These are phyloP conservation scores for Suillus paluster DNA, from an alignment of 768 basidiomycete genomes.

Conservation along the genomic window DNA sequence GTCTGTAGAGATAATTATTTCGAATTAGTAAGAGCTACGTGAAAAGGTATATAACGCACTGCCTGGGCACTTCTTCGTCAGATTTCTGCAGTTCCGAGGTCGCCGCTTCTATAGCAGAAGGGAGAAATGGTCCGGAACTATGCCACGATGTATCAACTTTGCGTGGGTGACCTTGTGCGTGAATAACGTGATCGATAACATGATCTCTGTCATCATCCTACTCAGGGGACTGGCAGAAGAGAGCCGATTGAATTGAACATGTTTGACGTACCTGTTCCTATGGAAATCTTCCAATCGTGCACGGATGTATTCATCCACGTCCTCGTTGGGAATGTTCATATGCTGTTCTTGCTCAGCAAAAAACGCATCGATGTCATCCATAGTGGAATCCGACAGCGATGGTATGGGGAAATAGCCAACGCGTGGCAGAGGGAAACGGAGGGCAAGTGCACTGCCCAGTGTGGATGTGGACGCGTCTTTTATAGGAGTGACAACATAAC, in stretches of 20 bases:
- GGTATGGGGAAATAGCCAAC: not conserved
- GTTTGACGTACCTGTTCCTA: constrained; percentile 21
- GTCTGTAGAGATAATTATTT: constrained; percentile 8
- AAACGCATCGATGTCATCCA: constrained; percentile 48
- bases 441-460: constrained; percentile 4
- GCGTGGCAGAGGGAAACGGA: not conserved
- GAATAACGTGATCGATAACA: constrained; percentile 8
- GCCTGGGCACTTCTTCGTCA: not conserved
- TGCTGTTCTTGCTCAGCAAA: constrained; percentile 58
- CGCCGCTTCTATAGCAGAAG: not conserved
- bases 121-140: not conserved
- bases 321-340: constrained; percentile 59
- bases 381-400: constrained; percentile 13
- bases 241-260: not conserved
- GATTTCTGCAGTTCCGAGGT: not conserved
- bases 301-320: constrained; percentile 50
- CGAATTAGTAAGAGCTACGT: not conserved
- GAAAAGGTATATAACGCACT: constrained; percentile 16
- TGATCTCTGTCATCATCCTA: constrained; percentile 1
- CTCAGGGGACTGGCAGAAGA: constrained; percentile 3
- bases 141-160: not conserved
- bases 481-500: constrained; percentile 4
- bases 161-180: not conserved
- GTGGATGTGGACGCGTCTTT: constrained; percentile 4
- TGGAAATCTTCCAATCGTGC: constrained; percentile 26